Evolutionary conservation across 2,329 filamentous ascomycete species (phyloP).

Genomic region (Paracoccidioides lutzii): DNA sequence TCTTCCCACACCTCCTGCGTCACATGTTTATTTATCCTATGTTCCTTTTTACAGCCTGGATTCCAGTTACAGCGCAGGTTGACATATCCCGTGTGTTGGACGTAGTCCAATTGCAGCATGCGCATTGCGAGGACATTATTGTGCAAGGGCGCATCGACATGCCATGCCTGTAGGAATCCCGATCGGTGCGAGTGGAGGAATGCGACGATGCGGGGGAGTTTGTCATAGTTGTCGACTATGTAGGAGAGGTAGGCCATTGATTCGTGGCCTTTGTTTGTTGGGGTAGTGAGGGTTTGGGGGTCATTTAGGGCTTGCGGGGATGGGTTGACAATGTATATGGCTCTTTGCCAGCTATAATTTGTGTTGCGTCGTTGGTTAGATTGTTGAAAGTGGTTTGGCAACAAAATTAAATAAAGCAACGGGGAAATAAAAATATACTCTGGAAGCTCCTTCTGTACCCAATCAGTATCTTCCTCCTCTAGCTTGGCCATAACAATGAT

Average conservation of each 20-base stretch:
- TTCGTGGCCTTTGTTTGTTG: constrained; percentile 39
- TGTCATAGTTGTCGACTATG: constrained; percentile 39
- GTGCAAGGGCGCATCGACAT: constrained; percentile 37
- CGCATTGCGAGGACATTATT: constrained; percentile 36
- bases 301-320: constrained; percentile 11
- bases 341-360: constrained; percentile 30
- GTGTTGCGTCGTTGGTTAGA: not conserved
- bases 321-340: constrained; percentile 34
- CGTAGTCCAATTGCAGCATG: constrained; percentile 33
- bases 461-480: constrained; percentile 31
- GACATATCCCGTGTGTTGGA: constrained; percentile 39
- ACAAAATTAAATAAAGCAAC: not conserved
- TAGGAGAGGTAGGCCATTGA: constrained; percentile 42
- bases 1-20: constrained; percentile 17
- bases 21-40: constrained; percentile 15
- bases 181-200: constrained; percentile 34
- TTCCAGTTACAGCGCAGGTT: constrained; percentile 44
- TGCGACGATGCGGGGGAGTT: constrained; percentile 32
- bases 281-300: constrained; percentile 10
- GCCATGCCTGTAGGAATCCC: constrained; percentile 30
- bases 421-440: constrained; percentile 25
- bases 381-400: not conserved
- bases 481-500: constrained; percentile 35
- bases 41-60: constrained; percentile 34
- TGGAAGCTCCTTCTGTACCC: constrained; percentile 34